Evolutionary conservation across 352 stramenopile genomes (phyloP), one percentile per base, ranked within the genome.

Genomic region (Globisporangium sylvaticum): DNA sequence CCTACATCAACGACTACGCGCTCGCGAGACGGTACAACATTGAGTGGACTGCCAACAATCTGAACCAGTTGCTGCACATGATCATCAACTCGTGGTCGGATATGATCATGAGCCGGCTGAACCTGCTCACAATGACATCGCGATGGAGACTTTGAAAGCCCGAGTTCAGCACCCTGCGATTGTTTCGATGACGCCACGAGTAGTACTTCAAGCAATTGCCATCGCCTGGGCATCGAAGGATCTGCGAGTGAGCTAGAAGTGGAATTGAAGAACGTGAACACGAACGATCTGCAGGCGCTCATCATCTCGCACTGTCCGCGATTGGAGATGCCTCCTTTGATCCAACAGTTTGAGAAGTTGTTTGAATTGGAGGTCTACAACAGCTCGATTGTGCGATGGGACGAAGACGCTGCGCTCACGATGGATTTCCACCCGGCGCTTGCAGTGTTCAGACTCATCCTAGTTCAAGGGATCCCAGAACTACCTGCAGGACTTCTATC

Each of bases 341-440:
- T 76, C 27, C 66, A 56, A 27, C 22, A 42, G 15, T 76, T 75
- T 39, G 46, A 42, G 10, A 74, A 76, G 22, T 42, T 79, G 4
- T 42, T 79, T 0, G 69, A 69, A 12, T 32, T 79, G 39, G 69
- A 79, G 27, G 62, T 76, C 25, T 74, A 71, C 70, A 79, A 79
- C 52, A 66, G 31, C 22, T 72, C 73, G 39, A 48, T 79, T 32
- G 48, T 50, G 20, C 32, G 53, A n/a, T 77, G 73, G 73, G 44
- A 18, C 7, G 9, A 15, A 3, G 64, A 70, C 0, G 70, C 67
- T 0, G 70, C 62, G 9, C 65, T 76, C 59, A 54, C 62, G 4
- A 54, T 54, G 9, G 12, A 15, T 18, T 63, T 60, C 0, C 71
- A 77, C 58, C 58, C 58, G 31, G 20, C 22, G 12, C 42, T 63